Conservation (phyloP, 139 green algal species). For the Chlamydomonas sphaeroides region DNA sequence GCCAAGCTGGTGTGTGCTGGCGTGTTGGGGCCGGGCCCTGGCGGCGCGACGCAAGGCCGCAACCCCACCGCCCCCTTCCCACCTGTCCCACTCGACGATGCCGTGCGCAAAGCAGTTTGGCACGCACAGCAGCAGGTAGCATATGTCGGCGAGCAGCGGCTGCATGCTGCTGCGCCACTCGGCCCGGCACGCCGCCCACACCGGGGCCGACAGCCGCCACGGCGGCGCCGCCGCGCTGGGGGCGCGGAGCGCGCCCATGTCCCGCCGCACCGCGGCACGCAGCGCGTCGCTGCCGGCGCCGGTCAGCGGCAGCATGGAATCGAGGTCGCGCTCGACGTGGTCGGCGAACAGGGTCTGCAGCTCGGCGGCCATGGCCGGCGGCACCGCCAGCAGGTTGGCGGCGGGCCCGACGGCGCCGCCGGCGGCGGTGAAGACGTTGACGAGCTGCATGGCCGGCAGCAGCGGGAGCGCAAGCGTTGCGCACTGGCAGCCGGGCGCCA, state of each 20-base stretch:
- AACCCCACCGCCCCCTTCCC: too few species aligned
- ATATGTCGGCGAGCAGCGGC: constrained; percentile 8
- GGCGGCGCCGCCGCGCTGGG: not conserved
- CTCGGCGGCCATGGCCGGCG: not conserved
- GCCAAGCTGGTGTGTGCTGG: too few species aligned
- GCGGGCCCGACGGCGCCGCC: not conserved
- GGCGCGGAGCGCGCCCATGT: not conserved
- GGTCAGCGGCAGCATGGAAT: not conserved
- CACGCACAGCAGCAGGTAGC: constrained; percentile 29
- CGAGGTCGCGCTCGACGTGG: not conserved
- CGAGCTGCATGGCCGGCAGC: not conserved
- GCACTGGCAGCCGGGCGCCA: not conserved
- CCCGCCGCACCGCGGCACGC: not conserved
- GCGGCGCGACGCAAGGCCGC: too few species aligned
- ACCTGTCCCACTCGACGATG: constrained; percentile 24
- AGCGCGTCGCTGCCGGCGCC: too few species aligned
- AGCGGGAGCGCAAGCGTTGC: not conserved
- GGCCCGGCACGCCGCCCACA: not conserved
- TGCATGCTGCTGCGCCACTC: not conserved
- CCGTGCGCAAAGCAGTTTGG: constrained; percentile 18
- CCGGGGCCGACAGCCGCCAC: not conserved
- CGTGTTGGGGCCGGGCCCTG: too few species aligned
- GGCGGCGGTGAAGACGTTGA: constrained; percentile 16
- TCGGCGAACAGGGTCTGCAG: not conserved
- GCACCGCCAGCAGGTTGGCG: constrained; percentile 6